Base-by-base conservation (phyloP, 2,329 filamentous ascomycete species). In the Trichoderma pleuroti region DNA sequence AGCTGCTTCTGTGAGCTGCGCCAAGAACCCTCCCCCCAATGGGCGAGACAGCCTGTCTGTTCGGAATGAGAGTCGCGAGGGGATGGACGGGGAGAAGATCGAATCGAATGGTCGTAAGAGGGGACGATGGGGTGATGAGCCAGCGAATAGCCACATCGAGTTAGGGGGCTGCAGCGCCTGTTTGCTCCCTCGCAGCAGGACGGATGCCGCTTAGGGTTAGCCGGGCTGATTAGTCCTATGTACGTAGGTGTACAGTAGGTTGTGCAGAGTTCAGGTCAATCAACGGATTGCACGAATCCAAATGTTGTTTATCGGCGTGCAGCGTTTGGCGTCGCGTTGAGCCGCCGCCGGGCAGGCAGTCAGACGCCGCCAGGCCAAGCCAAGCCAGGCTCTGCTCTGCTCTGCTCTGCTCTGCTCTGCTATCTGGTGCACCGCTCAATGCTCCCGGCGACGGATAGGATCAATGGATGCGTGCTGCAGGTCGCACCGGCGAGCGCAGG, bases 171-270 rank as follows among this genome's bases (percentile, higher is more conserved):
- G 70, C 70, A 71, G 64, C 59, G 70, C 49, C 66, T 49, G 39
- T 30, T 42, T 46, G 26, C 36, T 56, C 39, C 62, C 46, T 68
- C 64, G 18, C 62, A 49, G 26, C 54, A 42, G 54, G 34, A 34
- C 42, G 30, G 9, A 57, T 59, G 32, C 65, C 64, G 59, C 46
- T 71, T 69, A 69, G 64, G 70, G 64, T 57, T 71, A 70, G 68
- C 62, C 68, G 63, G 30, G 68, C 54, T n/a, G 16, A 28, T 56
- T 42, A 49, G 56, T 34, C 60, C 46, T 42, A 24, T 32, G 54
- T 57, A 32, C 18, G 54, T 11, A n/a, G n/a, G n/a, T n/a, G n/a
- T n/a, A n/a, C n/a, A n/a, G 54, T 16, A 34, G 32, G 28, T 30
- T 59, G 56, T 59, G 30, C 56, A 34, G 14, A 34, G 56, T 21